A percentile compares a stretch with the other conserved stretches of the same genome.
These are phyloP conservation scores for Quercus wislizeni DNA, from an alignment of 306 rosid species.

Conservation along the genomic window DNA sequence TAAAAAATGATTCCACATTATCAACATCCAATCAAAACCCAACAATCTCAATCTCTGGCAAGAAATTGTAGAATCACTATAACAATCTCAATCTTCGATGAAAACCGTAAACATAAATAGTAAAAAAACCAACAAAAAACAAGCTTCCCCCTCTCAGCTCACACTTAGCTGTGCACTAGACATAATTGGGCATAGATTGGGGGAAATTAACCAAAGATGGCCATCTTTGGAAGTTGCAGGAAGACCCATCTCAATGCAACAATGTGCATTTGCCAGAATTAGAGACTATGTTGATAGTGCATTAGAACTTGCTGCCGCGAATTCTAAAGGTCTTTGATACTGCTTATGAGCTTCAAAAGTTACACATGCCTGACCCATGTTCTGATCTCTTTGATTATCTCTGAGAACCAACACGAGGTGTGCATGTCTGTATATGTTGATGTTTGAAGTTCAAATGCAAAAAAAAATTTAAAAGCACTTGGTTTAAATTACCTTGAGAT, in stretches of 20 bases:
- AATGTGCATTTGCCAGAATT: conserved; percentile 31
- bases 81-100: too few species aligned
- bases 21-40: too few species aligned
- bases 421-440: conserved; percentile 48
- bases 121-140: too few species aligned
- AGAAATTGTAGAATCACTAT: too few species aligned
- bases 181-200: conserved; percentile 47
- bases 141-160: too few species aligned
- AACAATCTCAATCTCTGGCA: too few species aligned
- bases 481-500: conserved; percentile 65
- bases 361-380: conserved; percentile 34
- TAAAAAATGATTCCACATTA: too few species aligned
- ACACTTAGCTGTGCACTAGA: conserved; percentile 16
- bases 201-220: conserved; percentile 35
- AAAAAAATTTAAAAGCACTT: conserved; percentile 48
- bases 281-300: conserved; percentile 46
- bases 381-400: conserved; percentile 49
- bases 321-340: conserved; percentile 48
- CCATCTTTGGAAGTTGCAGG: conserved; percentile 46
- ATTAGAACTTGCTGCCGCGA: conserved; percentile 57
- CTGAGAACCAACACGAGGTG: conserved; percentile 40
- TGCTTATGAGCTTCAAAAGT: conserved; percentile 51
- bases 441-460: conserved; percentile 49
- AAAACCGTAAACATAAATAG: too few species aligned
- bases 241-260: conserved; percentile 14